Evolutionary conservation across 352 stramenopile species (phyloP).

Genomic region (Saprolegnia parasitica): DNA sequence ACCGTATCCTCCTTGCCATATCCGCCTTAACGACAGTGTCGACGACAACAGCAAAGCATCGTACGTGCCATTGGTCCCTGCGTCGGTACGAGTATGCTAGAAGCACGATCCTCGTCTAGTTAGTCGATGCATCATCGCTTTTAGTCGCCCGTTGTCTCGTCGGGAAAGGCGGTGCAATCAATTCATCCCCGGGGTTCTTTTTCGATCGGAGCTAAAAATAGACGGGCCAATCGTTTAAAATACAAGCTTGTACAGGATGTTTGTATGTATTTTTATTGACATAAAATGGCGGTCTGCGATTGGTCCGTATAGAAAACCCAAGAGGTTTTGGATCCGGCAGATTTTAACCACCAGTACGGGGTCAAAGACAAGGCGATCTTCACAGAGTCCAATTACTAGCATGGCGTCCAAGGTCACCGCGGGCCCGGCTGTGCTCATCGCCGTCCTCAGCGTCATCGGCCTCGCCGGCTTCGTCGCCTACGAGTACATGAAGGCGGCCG

Average conservation of each 20-base stretch:
- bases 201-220: neutral
- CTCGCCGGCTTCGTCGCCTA: constrained; percentile 11
- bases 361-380: neutral
- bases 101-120: too few species aligned
- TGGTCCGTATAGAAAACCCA: constrained; percentile 7
- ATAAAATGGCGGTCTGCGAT: neutral
- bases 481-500: constrained; percentile 2
- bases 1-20: too few species aligned
- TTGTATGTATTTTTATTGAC: neutral
- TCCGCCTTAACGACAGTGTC: too few species aligned
- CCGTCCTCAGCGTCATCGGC: constrained; percentile 2
- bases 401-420: constrained; percentile 13
- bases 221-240: neutral
- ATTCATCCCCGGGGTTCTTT: neutral
- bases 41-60: too few species aligned
- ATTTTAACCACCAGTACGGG: constrained; percentile 13
- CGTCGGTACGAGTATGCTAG: too few species aligned
- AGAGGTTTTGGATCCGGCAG: neutral
- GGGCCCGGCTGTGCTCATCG: neutral
- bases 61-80: too few species aligned
- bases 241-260: constrained; percentile 7
- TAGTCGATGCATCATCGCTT: too few species aligned
- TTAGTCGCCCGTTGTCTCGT: too few species aligned
- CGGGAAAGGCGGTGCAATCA: neutral
- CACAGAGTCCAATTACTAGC: neutral